Conservation (phyloP, 177 flowering plant genomes). For the Telopea speciosissima region DNA sequence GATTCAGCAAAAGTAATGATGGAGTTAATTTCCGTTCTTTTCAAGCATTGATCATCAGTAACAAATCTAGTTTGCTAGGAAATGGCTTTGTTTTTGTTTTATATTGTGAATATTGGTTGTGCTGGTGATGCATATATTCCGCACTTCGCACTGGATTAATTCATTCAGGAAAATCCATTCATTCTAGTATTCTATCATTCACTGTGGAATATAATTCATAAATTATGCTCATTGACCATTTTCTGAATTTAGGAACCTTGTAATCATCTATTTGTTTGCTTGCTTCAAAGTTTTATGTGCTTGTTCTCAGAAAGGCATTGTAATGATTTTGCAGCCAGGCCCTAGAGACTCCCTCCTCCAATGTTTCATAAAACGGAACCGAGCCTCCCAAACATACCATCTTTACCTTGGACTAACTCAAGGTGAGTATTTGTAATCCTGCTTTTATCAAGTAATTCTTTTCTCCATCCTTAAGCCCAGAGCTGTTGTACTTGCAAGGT, state of each 20-base stretch:
- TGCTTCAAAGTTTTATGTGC: background rate
- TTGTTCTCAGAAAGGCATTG: slow-evolving; percentile 1
- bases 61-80: background rate
- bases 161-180: background rate
- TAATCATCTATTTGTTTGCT: background rate
- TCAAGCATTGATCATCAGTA: background rate
- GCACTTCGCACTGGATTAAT: background rate
- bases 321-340: slow-evolving; percentile 70
- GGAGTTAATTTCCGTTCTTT: background rate
- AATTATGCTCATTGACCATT: background rate
- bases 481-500: background rate
- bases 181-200: background rate
- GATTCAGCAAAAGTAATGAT: background rate
- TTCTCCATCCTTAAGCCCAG: background rate
- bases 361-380: slow-evolving; percentile 74
- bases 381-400: slow-evolving; percentile 67
- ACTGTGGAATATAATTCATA: background rate
- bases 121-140: background rate
- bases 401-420: slow-evolving; percentile 72
- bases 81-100: background rate
- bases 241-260: too few species aligned
- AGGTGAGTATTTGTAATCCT: slow-evolving; percentile 40
- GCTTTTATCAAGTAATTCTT: background rate
- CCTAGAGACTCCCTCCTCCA: slow-evolving; percentile 63
- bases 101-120: background rate